Evolutionary conservation across 1,139 yeast genomes (phyloP).

Genomic region (Candida pseudoviswanathii): DNA sequence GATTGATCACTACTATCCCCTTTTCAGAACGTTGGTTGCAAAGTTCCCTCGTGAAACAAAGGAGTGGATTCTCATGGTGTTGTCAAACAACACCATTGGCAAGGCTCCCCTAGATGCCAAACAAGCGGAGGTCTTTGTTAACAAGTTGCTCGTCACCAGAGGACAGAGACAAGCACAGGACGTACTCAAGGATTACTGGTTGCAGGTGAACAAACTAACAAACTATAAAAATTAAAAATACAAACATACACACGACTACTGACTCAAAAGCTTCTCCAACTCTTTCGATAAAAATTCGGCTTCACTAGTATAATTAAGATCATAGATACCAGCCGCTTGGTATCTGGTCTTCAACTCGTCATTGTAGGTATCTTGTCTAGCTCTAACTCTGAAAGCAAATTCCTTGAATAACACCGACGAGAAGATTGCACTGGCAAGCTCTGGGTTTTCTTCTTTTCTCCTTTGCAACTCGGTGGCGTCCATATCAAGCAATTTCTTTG

Average conservation of each 20-base stretch:
- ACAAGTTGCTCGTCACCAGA: slow-evolving; percentile 60
- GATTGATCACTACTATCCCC: slow-evolving; percentile 56
- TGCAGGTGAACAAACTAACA: slow-evolving; percentile 50
- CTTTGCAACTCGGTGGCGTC: slow-evolving; percentile 68
- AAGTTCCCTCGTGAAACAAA: slow-evolving; percentile 54
- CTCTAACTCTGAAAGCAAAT: slow-evolving; percentile 73
- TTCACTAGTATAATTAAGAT: slow-evolving; percentile 64
- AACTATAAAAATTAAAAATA: slow-evolving; percentile 33
- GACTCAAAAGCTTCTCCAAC: slow-evolving; percentile 41
- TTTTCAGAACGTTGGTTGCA: slow-evolving; percentile 54
- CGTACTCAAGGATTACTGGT: slow-evolving; percentile 67
- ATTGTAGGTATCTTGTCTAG: slow-evolving; percentile 81
- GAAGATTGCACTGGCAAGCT: slow-evolving; percentile 50
- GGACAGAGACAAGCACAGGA: slow-evolving; percentile 64
- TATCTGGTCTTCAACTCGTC: slow-evolving; percentile 79
- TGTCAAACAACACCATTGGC: slow-evolving; percentile 10
- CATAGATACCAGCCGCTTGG: slow-evolving; percentile 57
- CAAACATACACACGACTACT: slow-evolving; percentile 3
- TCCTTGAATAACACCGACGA: slow-evolving; percentile 65
- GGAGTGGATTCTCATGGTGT: slow-evolving; percentile 45
- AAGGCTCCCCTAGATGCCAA: slow-evolving; percentile 15
- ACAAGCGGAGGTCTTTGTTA: slow-evolving; percentile 43
- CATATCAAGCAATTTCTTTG: slow-evolving; percentile 64
- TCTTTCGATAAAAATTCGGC: slow-evolving; percentile 57
- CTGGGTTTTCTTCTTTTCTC: slow-evolving; percentile 46